A percentile compares a stretch with the other conserved stretches of the same genome.
Conservation (phyloP, 148 eudicot species). For the Fallopia convolvulus region DNA sequence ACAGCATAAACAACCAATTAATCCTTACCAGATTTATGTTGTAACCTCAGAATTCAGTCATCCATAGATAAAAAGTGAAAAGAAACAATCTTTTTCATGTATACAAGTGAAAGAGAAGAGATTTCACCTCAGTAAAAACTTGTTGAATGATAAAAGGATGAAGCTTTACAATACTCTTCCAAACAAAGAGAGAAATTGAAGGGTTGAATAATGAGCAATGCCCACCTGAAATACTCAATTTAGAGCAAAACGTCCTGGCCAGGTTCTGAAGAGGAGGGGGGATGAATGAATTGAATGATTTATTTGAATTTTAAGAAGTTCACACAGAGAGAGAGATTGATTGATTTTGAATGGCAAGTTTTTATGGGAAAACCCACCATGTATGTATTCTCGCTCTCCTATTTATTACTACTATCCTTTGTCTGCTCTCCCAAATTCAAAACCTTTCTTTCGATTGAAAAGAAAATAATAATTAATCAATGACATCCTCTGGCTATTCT, state of each 20-base stretch:
- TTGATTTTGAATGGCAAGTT: neutral
- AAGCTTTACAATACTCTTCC: neutral
- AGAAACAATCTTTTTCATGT: neutral
- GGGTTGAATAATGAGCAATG: neutral
- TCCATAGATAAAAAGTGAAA: neutral
- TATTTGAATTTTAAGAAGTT: slow-evolving; percentile 2
- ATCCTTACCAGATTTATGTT: neutral
- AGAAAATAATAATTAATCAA: neutral
- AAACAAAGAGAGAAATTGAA: neutral
- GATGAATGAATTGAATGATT: neutral
- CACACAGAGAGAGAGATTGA: neutral
- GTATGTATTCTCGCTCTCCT: neutral
- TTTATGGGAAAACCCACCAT: slow-evolving; percentile 5
- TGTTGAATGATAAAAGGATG: neutral
- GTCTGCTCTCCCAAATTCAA: neutral
- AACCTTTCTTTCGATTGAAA: neutral
- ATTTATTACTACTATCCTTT: neutral
- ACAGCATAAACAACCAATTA: neutral
- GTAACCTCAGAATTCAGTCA: neutral
- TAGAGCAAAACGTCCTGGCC: neutral
- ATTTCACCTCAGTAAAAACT: neutral
- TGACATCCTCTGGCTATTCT: neutral
- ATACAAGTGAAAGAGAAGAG: neutral
- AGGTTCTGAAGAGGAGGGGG: neutral
- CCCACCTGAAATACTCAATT: neutral